Base-by-base conservation (phyloP, 768 basidiomycete species). In the Dictyophora rubrovolvata region DNA sequence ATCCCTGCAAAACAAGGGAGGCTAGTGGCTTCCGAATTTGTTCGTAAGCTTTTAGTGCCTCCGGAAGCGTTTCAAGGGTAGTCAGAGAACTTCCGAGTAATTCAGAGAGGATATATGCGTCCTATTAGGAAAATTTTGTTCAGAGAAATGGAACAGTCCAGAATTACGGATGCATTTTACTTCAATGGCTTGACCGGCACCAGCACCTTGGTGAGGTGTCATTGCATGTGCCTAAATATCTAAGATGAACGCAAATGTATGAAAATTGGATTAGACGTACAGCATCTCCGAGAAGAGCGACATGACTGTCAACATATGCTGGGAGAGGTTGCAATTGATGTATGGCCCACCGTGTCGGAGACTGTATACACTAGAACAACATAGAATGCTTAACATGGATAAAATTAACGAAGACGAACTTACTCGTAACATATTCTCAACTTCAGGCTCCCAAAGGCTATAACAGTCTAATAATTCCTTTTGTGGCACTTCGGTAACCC, bases 131-230 rank as follows among this genome's bases (percentile, higher is more conserved):
- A 16, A 48, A 17, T 1, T 12, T 35, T 53, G 28, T 20, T 36
- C n/a, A 4, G 12, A n/a, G 12, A 42, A 4, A 42, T 42, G 11
- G 7, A 28, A 3, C 11, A n/a, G 2, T 42, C 42, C 42, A 42
- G 10, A 21, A 14, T 34, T 11, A 21, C 1, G 54, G 20, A 36
- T 17, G 5, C 2, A 12, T 7, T 54, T 22, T 36, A 64, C 81
- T 79, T 83, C 82, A 56, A 82, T 75, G 6, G 80, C 81, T 62
- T 80, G 79, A 14, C 79, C 82, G 11, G 82, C 82, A 35, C 80
- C 80, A 9, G 81, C 77, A 28, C 80, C 82, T 69, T 80, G 77
- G 69, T 79, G 77, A 11, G 82, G 79, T 3, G 70, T 67, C 74
- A 78, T 79, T 0, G 79, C 79, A 63, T 82, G 81, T 8, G 79